phyloP scores from a whole-genome alignment of 805 yeast species.

The Teunomyces stri region DNA sequence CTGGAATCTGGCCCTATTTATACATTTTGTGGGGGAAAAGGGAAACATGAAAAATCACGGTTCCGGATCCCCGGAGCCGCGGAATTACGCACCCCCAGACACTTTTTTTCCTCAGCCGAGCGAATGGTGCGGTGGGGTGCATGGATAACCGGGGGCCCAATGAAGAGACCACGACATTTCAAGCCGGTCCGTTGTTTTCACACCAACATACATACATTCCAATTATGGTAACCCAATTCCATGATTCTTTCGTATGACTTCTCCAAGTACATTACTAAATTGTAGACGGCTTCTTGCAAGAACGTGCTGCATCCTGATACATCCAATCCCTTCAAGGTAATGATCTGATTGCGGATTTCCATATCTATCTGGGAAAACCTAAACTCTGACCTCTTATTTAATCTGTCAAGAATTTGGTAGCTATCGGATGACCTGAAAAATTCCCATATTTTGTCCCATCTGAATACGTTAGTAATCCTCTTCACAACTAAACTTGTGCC shows the following conservation, averaged over 20 bases:
- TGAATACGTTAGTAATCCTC: background rate
- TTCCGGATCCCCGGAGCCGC: conserved; percentile 3
- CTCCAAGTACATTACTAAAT: background rate
- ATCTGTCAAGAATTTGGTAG: background rate
- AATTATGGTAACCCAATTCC: conserved; percentile 1
- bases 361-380: background rate
- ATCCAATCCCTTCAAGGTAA: background rate
- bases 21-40: conserved; percentile 1
- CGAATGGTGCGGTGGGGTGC: background rate
- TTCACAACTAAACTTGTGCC: background rate
- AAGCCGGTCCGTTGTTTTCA: background rate
- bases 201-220: background rate
- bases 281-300: background rate
- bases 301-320: background rate
- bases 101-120: background rate
- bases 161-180: background rate
- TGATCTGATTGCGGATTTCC: background rate
- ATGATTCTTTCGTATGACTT: conserved; percentile 1
- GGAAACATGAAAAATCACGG: background rate
- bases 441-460: background rate
- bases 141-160: background rate
- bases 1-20: conserved; percentile 1
- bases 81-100: background rate
- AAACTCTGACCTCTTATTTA: background rate
- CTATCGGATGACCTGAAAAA: background rate